Evolutionary conservation across 176 grass and related monocot genomes (phyloP).

Genomic region (Carex cristatella): DNA sequence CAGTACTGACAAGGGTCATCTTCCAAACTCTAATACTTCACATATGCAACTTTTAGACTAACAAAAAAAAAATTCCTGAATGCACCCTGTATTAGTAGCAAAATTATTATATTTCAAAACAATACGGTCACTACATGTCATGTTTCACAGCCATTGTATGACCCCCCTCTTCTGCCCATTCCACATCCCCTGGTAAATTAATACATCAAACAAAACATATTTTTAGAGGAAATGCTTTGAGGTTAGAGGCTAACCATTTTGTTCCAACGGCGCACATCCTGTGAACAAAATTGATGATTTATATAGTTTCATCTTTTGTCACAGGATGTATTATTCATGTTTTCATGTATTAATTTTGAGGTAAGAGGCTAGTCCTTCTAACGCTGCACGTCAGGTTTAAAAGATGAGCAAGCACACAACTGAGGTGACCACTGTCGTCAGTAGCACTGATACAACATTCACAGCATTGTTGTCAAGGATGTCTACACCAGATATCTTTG

Average conservation of each 20-base stretch:
- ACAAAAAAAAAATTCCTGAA: not conserved
- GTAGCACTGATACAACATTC: slow-evolving; percentile 68
- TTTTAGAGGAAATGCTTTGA: not conserved
- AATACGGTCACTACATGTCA: not conserved
- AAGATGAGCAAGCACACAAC: slow-evolving; percentile 61
- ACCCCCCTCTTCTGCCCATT: not conserved
- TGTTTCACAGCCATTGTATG: not conserved
- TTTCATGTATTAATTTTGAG: too few species aligned
- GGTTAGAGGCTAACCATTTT: not conserved
- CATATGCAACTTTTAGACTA: not conserved
- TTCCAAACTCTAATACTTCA: not conserved
- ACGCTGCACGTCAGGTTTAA: slow-evolving; percentile 7
- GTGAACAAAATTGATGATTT: not conserved
- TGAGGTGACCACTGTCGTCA: slow-evolving; percentile 63
- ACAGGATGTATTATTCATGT: too few species aligned
- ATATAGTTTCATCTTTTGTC: not conserved
- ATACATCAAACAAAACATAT: not conserved
- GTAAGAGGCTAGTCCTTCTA: not conserved
- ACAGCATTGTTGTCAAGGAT: slow-evolving; percentile 81
- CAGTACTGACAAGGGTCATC: not conserved
- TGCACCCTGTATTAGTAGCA: not conserved
- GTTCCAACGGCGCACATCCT: not conserved
- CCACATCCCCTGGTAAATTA: not conserved
- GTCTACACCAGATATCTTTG: slow-evolving; percentile 72
- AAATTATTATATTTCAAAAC: not conserved